Evolutionary conservation across 176 grass and related monocot species (phyloP).

Genomic region (Cenchrus fungigraminus): DNA sequence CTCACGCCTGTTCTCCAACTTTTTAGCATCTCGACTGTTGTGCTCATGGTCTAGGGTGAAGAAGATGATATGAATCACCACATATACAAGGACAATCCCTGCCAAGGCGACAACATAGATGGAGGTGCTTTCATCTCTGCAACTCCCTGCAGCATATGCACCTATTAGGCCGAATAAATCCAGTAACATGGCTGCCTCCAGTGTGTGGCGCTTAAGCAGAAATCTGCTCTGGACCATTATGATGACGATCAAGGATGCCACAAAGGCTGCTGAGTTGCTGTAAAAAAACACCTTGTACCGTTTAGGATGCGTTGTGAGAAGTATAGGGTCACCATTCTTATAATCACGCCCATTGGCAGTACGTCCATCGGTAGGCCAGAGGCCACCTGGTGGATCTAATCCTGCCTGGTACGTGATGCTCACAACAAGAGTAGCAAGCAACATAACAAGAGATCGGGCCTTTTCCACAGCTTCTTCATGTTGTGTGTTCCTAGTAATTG

Average conservation of each 20-base stretch:
- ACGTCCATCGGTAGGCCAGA: conserved; percentile 32
- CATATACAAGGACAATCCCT: conserved; percentile 30
- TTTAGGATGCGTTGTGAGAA: neutral
- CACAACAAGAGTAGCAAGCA: conserved; percentile 57
- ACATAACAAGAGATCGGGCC: conserved; percentile 27
- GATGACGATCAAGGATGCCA: conserved; percentile 50
- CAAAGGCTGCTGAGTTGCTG: conserved; percentile 49
- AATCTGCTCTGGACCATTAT: conserved; percentile 43
- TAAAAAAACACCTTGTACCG: conserved; percentile 57
- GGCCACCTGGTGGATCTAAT: conserved; percentile 52
- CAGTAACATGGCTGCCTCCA: conserved; percentile 47
- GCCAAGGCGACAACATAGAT: conserved; percentile 45
- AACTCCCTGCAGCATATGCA: conserved; percentile 50
- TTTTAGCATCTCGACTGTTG: neutral
- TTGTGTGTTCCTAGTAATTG: neutral
- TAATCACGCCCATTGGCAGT: neutral
- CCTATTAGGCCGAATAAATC: conserved; percentile 48
- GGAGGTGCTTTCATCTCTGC: conserved; percentile 23
- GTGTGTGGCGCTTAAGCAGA: conserved; percentile 2
- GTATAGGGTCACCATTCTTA: conserved; percentile 22
- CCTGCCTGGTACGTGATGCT: conserved; percentile 57
- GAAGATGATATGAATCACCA: conserved; percentile 49
- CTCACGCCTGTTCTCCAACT: conserved; percentile 34
- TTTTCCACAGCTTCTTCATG: neutral
- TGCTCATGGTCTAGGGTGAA: conserved; percentile 41